phyloP scores from a whole-genome alignment of 1,284 basidiomycete species.

The Trichosporon sp. region DNA sequence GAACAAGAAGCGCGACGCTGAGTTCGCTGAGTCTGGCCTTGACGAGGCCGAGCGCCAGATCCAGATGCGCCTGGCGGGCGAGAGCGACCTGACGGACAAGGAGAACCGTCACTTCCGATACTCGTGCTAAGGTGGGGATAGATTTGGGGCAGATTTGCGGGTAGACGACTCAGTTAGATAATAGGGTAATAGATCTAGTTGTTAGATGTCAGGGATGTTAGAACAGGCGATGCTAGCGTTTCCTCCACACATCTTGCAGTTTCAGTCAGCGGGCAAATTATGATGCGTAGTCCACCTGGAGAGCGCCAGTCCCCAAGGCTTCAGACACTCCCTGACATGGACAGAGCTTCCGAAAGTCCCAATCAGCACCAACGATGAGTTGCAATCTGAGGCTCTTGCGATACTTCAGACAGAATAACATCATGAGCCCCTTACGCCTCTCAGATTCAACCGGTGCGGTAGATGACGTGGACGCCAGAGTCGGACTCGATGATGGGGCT shows the following conservation, averaged over 20 bases:
- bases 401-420: neutral
- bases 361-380: neutral
- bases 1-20: slow-evolving; percentile 24
- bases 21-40: slow-evolving; percentile 19
- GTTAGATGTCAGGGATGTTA: neutral
- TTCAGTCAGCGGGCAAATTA: neutral
- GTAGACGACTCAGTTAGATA: neutral
- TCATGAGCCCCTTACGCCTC: too few species aligned
- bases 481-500: slow-evolving; percentile 85
- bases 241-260: too few species aligned
- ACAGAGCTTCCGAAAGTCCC: too few species aligned
- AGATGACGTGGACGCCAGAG: slow-evolving; percentile 91
- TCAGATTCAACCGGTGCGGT: slow-evolving; percentile 73
- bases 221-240: too few species aligned
- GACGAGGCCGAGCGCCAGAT: slow-evolving; percentile 25
- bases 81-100: slow-evolving; percentile 29
- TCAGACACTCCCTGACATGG: too few species aligned
- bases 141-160: too few species aligned
- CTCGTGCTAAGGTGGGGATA: neutral
- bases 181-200: neutral
- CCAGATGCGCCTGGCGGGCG: slow-evolving; percentile 25
- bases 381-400: too few species aligned
- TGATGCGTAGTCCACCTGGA: too few species aligned
- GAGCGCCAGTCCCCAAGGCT: too few species aligned
- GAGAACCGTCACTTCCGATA: neutral